Evolutionary conservation across 2,329 filamentous ascomycete species (phyloP), one percentile per base, ranked within the genome.

Genomic region (Piedraia hortae): DNA sequence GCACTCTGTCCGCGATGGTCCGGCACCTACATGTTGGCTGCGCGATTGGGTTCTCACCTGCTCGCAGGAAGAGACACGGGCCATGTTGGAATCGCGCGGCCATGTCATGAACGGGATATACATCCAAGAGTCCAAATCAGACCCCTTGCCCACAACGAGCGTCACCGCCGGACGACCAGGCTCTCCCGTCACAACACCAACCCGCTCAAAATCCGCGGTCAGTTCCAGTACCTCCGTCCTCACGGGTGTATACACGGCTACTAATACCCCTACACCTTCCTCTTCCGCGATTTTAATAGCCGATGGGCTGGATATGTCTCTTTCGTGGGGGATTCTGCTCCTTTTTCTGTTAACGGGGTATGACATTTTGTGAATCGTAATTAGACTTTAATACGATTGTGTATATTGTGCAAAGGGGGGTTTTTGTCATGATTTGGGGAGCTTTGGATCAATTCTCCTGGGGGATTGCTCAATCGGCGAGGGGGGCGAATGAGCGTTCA

Each of bases 21-120:
- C 53, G 2, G 36, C 48, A 6, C 42, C 55, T 2, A 63, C 56
- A 4, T 77, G 67, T 42, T 74, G 57, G 44, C 34, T 72, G 5
- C 53, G 65, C 11, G 45, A 44, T 20, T 46, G 59, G 17, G 35
- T 37, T 6, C 36, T 38, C 2, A 61, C 59, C 1, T 73, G 67
- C 36, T 49, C 48, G 1, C 35, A 48, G 4, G 52, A 59, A 2
- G 47, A 62, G 33, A 45, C 48, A 3, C 35, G 49, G 12, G 52
- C 47, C 27, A 50, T 64, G 20, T 34, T 45, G 5, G 42, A 43
- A 1, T 50, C 53, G 3, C 35, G 56, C 14, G 68, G 64, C 1
- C 47, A 55, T 2, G 51, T 68, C 19, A 53, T 63, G 31, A 62
- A 66, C 29, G 65, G 62, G 5, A 48, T 69, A 10, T 48, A 62